These are phyloP conservation scores for Syzygium aqueum DNA, from an alignment of 345 rosid species.

Conservation along the genomic window DNA sequence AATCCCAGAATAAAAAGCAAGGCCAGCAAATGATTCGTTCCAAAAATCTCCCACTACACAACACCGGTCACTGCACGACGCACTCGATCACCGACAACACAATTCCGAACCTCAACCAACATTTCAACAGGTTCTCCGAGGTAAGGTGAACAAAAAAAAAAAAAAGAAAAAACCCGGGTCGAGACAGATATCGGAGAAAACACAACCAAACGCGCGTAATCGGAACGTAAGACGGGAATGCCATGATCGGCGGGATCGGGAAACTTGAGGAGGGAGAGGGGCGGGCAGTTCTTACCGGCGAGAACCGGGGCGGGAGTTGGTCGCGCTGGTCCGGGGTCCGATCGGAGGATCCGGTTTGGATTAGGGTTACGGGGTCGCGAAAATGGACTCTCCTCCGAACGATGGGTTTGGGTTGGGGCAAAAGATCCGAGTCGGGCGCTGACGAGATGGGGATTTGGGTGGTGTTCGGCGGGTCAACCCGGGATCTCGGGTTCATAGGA, in stretches of 20 bases:
- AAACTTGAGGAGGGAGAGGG: neutral
- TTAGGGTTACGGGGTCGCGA: slow-evolving; percentile 9
- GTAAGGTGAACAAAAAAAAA: neutral
- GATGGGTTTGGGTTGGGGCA: neutral
- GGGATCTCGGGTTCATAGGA: neutral
- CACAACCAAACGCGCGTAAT: neutral
- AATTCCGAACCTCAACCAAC: neutral
- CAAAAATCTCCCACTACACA: neutral
- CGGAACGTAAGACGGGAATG: neutral
- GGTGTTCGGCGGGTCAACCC: neutral
- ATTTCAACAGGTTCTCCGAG: neutral
- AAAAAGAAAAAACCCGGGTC: neutral
- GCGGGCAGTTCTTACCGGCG: neutral
- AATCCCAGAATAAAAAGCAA: neutral
- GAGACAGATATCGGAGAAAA: neutral
- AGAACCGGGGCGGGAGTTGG: neutral
- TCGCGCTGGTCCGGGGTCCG: slow-evolving; percentile 19
- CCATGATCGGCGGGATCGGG: neutral
- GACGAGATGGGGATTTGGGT: neutral
- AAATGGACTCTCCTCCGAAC: slow-evolving; percentile 3
- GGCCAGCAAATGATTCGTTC: neutral
- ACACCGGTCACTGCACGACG: neutral
- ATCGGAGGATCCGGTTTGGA: slow-evolving; percentile 48
- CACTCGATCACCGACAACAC: neutral
- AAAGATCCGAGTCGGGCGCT: neutral